Percentiles rank a stretch among this genome's conserved stretches.
Conservation (phyloP, 2,329 filamentous ascomycete genomes). For the Dactylellina cionopaga region DNA sequence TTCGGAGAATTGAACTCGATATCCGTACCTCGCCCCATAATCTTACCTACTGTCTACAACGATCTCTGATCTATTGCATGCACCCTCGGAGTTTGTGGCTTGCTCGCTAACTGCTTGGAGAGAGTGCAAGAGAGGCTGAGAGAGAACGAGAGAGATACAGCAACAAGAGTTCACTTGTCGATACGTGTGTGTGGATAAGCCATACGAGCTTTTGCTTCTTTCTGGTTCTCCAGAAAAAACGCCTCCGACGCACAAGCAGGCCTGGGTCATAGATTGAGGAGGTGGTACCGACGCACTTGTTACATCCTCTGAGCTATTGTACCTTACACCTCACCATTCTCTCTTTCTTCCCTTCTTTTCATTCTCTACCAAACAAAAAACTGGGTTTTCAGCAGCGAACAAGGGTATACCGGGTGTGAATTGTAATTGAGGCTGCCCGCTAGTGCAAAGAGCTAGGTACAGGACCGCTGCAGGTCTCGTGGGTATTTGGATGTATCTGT, state of each 20-base stretch:
- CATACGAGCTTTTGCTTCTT: constrained; percentile 32
- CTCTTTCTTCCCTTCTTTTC: no score
- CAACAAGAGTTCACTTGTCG: constrained; percentile 1
- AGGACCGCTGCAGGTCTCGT: constrained; percentile 46
- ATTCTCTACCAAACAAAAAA: no score
- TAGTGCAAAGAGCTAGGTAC: background rate
- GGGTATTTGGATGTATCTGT: constrained; percentile 28
- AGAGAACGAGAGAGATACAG: constrained; percentile 4
- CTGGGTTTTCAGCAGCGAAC: constrained; percentile 40
- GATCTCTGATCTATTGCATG: constrained; percentile 27
- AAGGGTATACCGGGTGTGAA: constrained; percentile 17
- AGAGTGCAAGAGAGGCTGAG: constrained; percentile 15
- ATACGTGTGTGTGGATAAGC: constrained; percentile 44
- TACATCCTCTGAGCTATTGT: constrained; percentile 32
- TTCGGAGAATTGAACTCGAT: no score
- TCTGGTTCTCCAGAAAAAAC: constrained; percentile 2
- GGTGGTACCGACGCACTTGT: constrained; percentile 53
- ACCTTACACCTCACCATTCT: constrained; percentile 51
- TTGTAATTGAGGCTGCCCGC: background rate
- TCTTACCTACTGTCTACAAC: constrained; percentile 21
- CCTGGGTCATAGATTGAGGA: constrained; percentile 38
- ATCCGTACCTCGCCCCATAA: constrained; percentile 3
- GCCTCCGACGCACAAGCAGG: constrained; percentile 37
- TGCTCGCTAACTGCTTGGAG: constrained; percentile 37
- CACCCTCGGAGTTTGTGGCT: constrained; percentile 45